Conservation (phyloP, 352 stramenopile species). For the Pythium oligandrum region DNA sequence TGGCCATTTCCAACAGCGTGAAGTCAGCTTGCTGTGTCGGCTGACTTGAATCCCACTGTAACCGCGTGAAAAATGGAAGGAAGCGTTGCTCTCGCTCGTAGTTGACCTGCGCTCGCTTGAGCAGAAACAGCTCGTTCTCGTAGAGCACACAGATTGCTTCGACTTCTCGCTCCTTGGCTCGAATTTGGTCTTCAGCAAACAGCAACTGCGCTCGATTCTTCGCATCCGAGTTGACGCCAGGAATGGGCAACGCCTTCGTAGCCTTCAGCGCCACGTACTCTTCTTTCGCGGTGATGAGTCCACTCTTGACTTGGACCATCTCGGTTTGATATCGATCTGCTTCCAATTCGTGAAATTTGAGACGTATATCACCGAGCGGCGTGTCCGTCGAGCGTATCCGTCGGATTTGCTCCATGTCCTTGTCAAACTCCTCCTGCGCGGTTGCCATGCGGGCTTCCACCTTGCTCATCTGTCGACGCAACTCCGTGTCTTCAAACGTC, state of each 20-base stretch:
- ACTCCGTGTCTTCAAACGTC: conserved; percentile 46
- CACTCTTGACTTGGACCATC: conserved; percentile 39
- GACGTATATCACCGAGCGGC: conserved; percentile 41
- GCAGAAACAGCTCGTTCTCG: conserved; percentile 74
- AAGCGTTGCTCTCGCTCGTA: conserved; percentile 65
- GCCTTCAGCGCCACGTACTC: conserved; percentile 62
- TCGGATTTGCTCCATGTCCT: conserved; percentile 28
- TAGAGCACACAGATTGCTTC: conserved; percentile 41
- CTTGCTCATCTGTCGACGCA: conserved; percentile 33
- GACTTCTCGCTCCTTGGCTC: conserved; percentile 48
- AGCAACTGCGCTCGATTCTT: conserved; percentile 66
- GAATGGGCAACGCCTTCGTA: conserved; percentile 31
- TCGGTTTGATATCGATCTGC: conserved; percentile 39
- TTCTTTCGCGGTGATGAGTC: conserved; percentile 45
- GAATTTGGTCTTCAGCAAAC: conserved; percentile 73
- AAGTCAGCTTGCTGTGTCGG: background rate
- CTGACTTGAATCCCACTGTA: conserved; percentile 17
- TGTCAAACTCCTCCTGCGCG: conserved; percentile 33
- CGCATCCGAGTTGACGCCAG: conserved; percentile 30
- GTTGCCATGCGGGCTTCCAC: conserved; percentile 37
- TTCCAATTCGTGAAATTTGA: conserved; percentile 63
- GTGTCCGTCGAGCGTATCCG: conserved; percentile 33
- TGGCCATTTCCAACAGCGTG: conserved; percentile 38
- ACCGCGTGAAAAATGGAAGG: conserved; percentile 45
- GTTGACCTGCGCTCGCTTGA: conserved; percentile 49